Conservation (phyloP, 179 eudicot species). For the Beta corolliflora region DNA sequence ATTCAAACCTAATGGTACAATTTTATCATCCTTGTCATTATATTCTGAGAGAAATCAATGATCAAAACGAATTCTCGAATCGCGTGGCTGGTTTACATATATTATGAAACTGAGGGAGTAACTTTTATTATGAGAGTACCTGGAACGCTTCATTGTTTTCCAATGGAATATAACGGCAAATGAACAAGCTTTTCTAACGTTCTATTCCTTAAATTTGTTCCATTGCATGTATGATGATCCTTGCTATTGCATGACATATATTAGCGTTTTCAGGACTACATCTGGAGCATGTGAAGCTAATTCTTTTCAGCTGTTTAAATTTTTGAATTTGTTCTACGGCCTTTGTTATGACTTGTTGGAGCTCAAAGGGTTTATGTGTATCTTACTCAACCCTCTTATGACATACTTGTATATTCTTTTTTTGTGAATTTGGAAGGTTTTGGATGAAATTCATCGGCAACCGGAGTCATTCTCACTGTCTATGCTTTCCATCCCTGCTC, state of each 20-base stretch:
- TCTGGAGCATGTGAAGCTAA: no score
- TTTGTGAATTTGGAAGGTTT: slow-evolving; percentile 44
- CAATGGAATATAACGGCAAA: background rate
- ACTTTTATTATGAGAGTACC: background rate
- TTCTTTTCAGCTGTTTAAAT: no score
- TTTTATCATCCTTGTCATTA: background rate
- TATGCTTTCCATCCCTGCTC: slow-evolving; percentile 65
- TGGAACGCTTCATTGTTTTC: background rate
- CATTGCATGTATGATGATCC: no score
- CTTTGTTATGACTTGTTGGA: background rate
- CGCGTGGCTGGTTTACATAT: background rate
- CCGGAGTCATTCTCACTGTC: slow-evolving; percentile 70
- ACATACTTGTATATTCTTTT: no score
- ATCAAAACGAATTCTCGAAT: background rate
- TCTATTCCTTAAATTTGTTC: background rate
- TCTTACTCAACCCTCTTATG: background rate
- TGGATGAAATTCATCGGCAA: slow-evolving; percentile 82
- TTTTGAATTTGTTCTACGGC: background rate
- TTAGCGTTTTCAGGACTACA: no score
- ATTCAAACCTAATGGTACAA: background rate
- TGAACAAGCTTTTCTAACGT: background rate
- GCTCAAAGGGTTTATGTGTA: background rate
- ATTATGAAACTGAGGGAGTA: background rate
- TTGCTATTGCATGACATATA: background rate
- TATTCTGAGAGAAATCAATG: background rate